Evolutionary conservation across 805 yeast species (phyloP), one percentile per base, ranked within the genome.

Genomic region (Dipodascus albidus): DNA sequence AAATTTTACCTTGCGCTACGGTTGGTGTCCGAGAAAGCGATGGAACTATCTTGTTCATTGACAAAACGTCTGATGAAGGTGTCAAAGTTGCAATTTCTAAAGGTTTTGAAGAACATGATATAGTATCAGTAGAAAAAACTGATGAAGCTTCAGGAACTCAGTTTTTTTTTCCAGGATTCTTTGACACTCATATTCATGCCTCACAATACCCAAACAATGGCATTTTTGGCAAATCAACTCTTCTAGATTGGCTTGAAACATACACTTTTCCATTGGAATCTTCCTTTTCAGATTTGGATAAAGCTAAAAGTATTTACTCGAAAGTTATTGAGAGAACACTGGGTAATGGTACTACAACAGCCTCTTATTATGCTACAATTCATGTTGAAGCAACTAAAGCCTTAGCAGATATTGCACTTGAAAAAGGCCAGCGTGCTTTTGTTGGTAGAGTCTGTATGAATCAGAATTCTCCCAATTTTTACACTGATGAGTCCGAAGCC

Each of bases 381-480:
- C 95, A 91, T 63, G 72, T 82, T 0, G 79, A 77, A 3, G 82
- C 96, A 2, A 78, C 97, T 1, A 83, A 83, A 51, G 60, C 83
- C 38, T 77, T 93, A 62, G 96, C 95, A 1, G 85, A 83, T 55
- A 65, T 85, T 15, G 81, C 91, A 35, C 69, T 82, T 11, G 56
- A 71, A 42, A 60, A 70, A 27, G 96, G 96, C 41, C 98, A 90
- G 68, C 74, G 97, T 56, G 96, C 96, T 0, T 76, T 86, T 52
- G 80, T 93, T 41, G 99, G 99, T 2, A 83, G 91, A 61, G 96
- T 88, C 20, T 93, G 98, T 65, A 93, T 93, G 98, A 84, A 89
- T 64, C 77, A 79, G 56, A 83, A 87, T 69, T 79, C 87, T 1
- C 95, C 93, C 0, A 83, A 78, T 27, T 84, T 79, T 64, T 81